Evolutionary conservation across 1,139 yeast species (phyloP).

Genomic region (Debaryomyces psychrophilus): DNA sequence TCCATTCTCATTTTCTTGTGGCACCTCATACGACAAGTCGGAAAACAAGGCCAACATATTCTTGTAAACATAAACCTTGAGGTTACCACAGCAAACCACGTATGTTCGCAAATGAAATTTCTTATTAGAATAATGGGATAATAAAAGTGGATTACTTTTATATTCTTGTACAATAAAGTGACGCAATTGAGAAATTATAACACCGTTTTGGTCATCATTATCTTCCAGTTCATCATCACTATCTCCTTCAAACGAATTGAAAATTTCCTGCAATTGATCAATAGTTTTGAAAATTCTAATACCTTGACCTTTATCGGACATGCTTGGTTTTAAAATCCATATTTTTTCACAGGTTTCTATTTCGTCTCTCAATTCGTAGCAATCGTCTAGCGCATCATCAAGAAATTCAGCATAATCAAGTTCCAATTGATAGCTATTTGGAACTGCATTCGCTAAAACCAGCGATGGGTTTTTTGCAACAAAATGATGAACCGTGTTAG

Average conservation of each 20-base stretch:
- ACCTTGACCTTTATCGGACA: constrained; percentile 98
- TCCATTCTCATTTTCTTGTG: constrained; percentile 34
- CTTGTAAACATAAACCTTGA: constrained; percentile 76
- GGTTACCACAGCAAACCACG: constrained; percentile 74
- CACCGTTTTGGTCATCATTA: constrained; percentile 51
- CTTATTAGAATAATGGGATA: constrained; percentile 60
- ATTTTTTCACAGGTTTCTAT: constrained; percentile 63
- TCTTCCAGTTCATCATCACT: constrained; percentile 49
- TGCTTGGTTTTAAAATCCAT: constrained; percentile 93
- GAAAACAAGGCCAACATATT: constrained; percentile 85
- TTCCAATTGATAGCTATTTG: constrained; percentile 78
- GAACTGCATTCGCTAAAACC: constrained; percentile 60
- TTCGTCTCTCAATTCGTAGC: constrained; percentile 83
- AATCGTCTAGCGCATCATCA: constrained; percentile 91
- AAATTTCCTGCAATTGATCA: constrained; percentile 78
- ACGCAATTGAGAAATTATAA: constrained; percentile 83
- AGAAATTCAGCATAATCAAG: constrained; percentile 96
- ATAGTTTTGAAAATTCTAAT: constrained; percentile 78
- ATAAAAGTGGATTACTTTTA: constrained; percentile 63
- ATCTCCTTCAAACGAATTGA: constrained; percentile 81
- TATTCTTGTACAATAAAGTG: constrained; percentile 91
- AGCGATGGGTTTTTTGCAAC: constrained; percentile 75
- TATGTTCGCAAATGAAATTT: constrained; percentile 91
- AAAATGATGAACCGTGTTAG: constrained; percentile 76
- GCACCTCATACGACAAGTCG: constrained; percentile 48